Conservation (phyloP, 257 asterid species). For the Nicotiana sylvestris region DNA sequence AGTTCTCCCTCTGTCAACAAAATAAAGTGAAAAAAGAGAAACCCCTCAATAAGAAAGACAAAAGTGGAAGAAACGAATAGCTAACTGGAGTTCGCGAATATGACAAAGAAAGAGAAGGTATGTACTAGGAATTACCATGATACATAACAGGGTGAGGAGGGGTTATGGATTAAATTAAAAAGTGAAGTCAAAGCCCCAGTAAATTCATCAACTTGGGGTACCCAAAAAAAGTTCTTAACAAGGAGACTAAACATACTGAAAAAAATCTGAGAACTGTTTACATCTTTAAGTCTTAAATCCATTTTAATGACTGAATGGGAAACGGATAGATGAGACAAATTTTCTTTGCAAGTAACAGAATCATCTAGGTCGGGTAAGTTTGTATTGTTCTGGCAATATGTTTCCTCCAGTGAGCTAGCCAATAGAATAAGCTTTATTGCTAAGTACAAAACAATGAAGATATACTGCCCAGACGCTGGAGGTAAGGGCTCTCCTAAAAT, state of each 20-base stretch:
- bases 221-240: neutral
- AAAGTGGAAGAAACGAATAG: slow-evolving; percentile 2
- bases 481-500: neutral
- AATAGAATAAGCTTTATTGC: neutral
- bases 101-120: neutral
- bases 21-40: neutral
- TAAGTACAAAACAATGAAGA: no score
- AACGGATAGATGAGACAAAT: neutral
- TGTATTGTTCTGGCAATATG: neutral
- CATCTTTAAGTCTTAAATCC: neutral
- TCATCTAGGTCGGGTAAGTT: neutral
- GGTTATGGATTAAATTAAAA: neutral
- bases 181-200: neutral
- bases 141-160: neutral
- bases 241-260: neutral
- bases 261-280: neutral
- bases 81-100: neutral
- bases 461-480: neutral
- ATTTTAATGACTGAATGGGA: neutral
- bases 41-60: neutral
- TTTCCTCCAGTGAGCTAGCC: neutral
- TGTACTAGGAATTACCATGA: neutral
- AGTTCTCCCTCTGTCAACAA: slow-evolving; percentile 75
- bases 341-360: neutral
- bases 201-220: neutral